Percentiles rank a stretch among this genome's conserved stretches.
phyloP scores from a whole-genome alignment of 305 asterid genomes.

The Solanum hybrid region DNA sequence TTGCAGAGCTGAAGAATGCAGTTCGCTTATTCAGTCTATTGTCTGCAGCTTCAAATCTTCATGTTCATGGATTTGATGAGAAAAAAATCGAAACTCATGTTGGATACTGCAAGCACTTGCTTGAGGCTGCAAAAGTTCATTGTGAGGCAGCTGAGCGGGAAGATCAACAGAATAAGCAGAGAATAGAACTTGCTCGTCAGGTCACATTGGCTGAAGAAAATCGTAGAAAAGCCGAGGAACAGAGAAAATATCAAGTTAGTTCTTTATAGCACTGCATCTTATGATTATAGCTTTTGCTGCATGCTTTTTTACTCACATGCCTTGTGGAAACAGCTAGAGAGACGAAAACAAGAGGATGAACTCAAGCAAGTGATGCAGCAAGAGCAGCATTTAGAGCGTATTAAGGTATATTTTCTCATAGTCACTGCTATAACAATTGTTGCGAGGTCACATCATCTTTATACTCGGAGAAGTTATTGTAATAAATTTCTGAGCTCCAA shows the following conservation, averaged over 20 bases:
- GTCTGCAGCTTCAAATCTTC: constrained; percentile 81
- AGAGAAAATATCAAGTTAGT: constrained; percentile 59
- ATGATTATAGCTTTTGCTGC: constrained; percentile 15
- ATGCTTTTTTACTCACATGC: constrained; percentile 10
- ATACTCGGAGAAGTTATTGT: background rate
- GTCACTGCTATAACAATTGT: background rate
- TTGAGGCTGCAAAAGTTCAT: constrained; percentile 89
- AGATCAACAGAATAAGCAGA: constrained; percentile 70
- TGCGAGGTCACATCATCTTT: background rate
- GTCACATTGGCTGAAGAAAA: constrained; percentile 85
- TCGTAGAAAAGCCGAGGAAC: constrained; percentile 86
- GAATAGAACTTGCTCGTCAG: constrained; percentile 79
- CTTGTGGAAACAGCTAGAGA: constrained; percentile 57
- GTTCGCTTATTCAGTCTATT: constrained; percentile 90
- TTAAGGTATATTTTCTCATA: constrained; percentile 44
- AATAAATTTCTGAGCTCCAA: background rate
- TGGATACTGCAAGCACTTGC: constrained; percentile 91
- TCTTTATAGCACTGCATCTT: constrained; percentile 8
- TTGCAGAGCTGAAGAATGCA: constrained; percentile 93
- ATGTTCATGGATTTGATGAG: constrained; percentile 93
- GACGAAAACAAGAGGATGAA: constrained; percentile 92
- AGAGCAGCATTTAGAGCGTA: constrained; percentile 77
- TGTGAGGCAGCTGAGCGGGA: constrained; percentile 94
- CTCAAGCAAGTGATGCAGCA: constrained; percentile 87
- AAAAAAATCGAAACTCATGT: constrained; percentile 96